Evolutionary conservation across 805 yeast species (phyloP).

Genomic region (Cyberlindnera subsufficiens): DNA sequence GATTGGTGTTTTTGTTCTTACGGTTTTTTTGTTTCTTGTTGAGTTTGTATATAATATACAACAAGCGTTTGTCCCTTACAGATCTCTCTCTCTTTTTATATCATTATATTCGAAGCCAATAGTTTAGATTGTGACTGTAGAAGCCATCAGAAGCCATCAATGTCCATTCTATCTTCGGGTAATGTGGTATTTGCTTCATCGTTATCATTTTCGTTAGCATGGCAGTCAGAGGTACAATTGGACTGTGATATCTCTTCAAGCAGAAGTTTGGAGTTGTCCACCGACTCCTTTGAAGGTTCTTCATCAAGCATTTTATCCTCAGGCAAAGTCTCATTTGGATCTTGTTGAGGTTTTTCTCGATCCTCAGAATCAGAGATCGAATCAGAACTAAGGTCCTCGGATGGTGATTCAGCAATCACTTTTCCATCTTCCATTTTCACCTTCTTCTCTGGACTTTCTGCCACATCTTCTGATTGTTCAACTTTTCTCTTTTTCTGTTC

Average conservation of each 20-base stretch:
- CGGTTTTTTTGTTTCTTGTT: slow-evolving; percentile 1
- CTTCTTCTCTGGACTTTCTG: slow-evolving; percentile 20
- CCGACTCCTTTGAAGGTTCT: slow-evolving; percentile 11
- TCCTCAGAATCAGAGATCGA: slow-evolving; percentile 1
- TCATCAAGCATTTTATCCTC: slow-evolving; percentile 19
- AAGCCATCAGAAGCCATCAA: slow-evolving; percentile 6
- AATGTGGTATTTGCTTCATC: slow-evolving; percentile 10
- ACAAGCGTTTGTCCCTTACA: slow-evolving; percentile 9
- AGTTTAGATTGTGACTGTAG: no score
- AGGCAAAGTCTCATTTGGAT: slow-evolving; percentile 5
- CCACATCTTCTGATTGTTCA: background rate
- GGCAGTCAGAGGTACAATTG: background rate
- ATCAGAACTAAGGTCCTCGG: background rate
- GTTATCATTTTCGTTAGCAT: background rate
- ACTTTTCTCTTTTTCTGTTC: slow-evolving; percentile 10
- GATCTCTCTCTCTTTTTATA: background rate
- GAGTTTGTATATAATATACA: slow-evolving; percentile 12
- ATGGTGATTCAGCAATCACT: background rate
- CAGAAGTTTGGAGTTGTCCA: no score
- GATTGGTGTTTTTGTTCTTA: slow-evolving; percentile 2
- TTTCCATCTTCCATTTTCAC: slow-evolving; percentile 5
- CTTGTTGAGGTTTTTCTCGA: background rate
- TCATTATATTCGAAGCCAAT: background rate
- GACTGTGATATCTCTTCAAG: no score
- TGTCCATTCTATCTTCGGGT: slow-evolving; percentile 22